Base-by-base conservation (phyloP, 805 yeast species). In the Saccharomycopsis sp. region DNA sequence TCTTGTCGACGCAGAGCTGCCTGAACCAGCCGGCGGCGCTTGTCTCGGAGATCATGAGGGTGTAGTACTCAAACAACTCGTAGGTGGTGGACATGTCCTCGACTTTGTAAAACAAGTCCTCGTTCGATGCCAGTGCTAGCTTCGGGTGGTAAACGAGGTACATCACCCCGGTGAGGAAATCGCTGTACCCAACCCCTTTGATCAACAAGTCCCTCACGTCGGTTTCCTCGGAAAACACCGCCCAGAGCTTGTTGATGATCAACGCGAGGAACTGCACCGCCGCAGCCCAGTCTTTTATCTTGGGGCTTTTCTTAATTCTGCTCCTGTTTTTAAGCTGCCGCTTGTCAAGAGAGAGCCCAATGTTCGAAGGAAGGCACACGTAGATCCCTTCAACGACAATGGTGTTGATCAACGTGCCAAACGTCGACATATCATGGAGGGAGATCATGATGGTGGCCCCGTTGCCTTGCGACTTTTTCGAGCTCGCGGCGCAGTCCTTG, bases 351-450 rank as follows among this genome's bases (percentile, higher is more conserved):
- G 89, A 83, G 2, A 84, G 68, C 1, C 87, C 83, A 17, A 77
- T 65, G 2, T 70, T 71, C 6, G 56, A 44, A 0, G 77, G 72
- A 1, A 85, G 47, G 38, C 73, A 71, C 0, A 87, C 74, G 50
- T 80, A 80, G 0, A 89, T 65, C 0, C 94, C 88, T 48, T 77
- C 80, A 1, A 80, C 58, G 0, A 87, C 73, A 2, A 88, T 64
- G 8, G 80, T 43, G 48, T 78, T 80, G 15, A 81, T 57, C 33
- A 89, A 54, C 17, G 67, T 71, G 26, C 81, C 79, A 42, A 92
- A 71, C 3, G 74, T 69, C 54, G 77, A 81, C 69, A 89, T 77
- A 56, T 92, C 97, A 52, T 85, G 87, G 7, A 89, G 64, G 0
- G 96, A 84, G 12, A 89, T 78, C 6, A 80, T 64, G 8, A 82